Percentiles rank a stretch among this genome's conserved stretches.
phyloP scores from a whole-genome alignment of 208 protist genomes.

The Leishmania martiniquensis region DNA sequence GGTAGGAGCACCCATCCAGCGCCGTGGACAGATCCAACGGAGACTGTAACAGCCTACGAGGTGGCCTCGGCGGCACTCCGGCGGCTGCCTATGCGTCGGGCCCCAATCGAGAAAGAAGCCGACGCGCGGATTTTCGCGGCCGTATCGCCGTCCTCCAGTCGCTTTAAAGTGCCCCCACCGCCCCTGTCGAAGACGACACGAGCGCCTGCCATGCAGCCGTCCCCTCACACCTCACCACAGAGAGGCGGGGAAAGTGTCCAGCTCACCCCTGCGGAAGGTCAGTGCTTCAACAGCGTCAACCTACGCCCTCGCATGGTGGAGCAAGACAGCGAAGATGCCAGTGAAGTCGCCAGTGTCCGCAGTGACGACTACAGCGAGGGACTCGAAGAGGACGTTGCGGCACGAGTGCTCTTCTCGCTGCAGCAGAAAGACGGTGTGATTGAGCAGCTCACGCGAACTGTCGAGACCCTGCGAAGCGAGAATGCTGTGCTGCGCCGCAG shows the following conservation, averaged over 20 bases:
- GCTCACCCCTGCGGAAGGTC: neutral
- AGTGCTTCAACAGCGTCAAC: neutral
- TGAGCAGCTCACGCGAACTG: constrained; percentile 14
- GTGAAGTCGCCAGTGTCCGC: neutral
- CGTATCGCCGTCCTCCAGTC: constrained; percentile 8
- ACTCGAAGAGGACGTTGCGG: constrained; percentile 29
- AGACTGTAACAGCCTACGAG: constrained; percentile 1
- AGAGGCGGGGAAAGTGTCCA: neutral
- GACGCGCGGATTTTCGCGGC: neutral
- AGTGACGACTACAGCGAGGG: constrained; percentile 7
- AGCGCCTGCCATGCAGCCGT: neutral
- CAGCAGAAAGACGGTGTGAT: constrained; percentile 35
- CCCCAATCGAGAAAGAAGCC: neutral
- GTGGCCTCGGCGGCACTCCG: constrained; percentile 1
- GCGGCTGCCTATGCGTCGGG: neutral
- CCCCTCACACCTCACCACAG: neutral
- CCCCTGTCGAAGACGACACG: neutral
- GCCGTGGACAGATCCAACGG: neutral
- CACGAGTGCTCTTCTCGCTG: constrained; percentile 31
- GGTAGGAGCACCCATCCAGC: no score
- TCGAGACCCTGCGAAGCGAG: constrained; percentile 8
- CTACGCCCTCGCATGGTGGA: neutral
- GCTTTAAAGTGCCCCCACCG: constrained; percentile 1
- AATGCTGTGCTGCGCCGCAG: constrained; percentile 1
- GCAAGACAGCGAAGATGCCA: neutral